Evolutionary conservation across 768 basidiomycete species (phyloP), one percentile per base, ranked within the genome.

Genomic region (Macrolepiota albuminosa): DNA sequence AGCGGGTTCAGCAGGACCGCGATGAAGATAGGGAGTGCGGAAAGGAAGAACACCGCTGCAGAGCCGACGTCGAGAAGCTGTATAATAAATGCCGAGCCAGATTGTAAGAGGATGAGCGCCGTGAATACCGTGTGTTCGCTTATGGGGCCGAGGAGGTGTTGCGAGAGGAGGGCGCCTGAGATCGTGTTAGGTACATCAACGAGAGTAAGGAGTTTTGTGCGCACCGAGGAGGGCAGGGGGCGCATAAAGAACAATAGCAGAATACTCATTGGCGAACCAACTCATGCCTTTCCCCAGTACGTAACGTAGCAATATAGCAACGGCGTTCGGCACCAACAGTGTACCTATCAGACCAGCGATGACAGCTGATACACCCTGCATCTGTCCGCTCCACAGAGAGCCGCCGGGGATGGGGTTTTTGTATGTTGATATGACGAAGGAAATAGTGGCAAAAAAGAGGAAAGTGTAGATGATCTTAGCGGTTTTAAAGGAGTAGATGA

Each of bases 201-300:
- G 3, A 45, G 33, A 4, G 34, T 16, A 36, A 36, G 24, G 40
- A 26, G 43, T 73, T 34, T 9, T 2, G 16, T 34, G 14, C 45
- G 33, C 63, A 88, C 93, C 93, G 14, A 89, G 73, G 14, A 93
- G 67, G 0, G 86, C 84, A 2, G 91, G 81, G 14, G 92, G 90
- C 2, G 81, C 89, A 67, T 92, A 98, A 24, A 97, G 72, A 24
- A 80, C 67, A 9, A 95, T 63, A 1, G 82, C 79, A 11, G 83
- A 79, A 64, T 86, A 80, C 61, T 91, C 91, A 45, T 78, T 81
- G 16, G 82, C 77, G 72, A 92, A 97, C 95, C 95, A 98, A 66
- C 89, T 90, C 83, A 96, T 83, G 0, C 84, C 80, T 71, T 83
- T 88, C 8, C 82, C 79, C 24, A 93, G 69, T 0, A 84, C 81